Evolutionary conservation across 2,329 filamentous ascomycete genomes (phyloP), one percentile per base, ranked within the genome.

Genomic region (Sclerotinia borealis): DNA sequence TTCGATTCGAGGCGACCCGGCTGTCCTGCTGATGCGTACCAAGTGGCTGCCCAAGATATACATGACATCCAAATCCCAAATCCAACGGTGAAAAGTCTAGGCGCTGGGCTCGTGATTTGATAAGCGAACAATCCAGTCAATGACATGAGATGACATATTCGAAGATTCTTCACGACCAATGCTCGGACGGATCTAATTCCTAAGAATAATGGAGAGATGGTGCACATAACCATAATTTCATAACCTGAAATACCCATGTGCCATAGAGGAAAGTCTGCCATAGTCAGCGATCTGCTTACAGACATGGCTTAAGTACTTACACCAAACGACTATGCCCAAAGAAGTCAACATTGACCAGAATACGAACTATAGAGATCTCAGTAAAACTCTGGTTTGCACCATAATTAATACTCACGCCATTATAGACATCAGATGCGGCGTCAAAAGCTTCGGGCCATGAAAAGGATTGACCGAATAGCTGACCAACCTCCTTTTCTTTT

Each of bases 171-270:
- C 59, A 89, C 78, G 13, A 91, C 82, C 19, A 91, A 75, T 45
- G 83, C 83, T 65, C 92, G 88, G 22, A 97, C 65, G 1, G 87
- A 80, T 52, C 82, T 82, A 66, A 92, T 88, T 27, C 82, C 86
- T 49, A 99, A 85, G 25, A 98, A 76, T 45, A 93, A 80, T 0
- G 95, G 95, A 5, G 93, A 90, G 59, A 93, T 76, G 4, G 91
- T 93, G 56, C 84, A 85, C 86, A 98, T 89, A 72, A 99, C 88
- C 68, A 96, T 82, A 49, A 87, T 89, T 77, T 99, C 95, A 74
- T 95, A 99, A 67, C 95, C 95, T 4, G 93, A 98, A 65, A 99
- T 96, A 34, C 95, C 95, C 95, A 99, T 99, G 75, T 97, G 87
- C 95, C 95, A 99, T 13, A 99, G 84, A 17, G 95, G 95, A 75